A percentile compares a stretch with the other conserved stretches of the same genome.
These are phyloP conservation scores for Aureobasidium sp. DNA, from an alignment of 2,329 filamentous ascomycete genomes.

Conservation along the genomic window DNA sequence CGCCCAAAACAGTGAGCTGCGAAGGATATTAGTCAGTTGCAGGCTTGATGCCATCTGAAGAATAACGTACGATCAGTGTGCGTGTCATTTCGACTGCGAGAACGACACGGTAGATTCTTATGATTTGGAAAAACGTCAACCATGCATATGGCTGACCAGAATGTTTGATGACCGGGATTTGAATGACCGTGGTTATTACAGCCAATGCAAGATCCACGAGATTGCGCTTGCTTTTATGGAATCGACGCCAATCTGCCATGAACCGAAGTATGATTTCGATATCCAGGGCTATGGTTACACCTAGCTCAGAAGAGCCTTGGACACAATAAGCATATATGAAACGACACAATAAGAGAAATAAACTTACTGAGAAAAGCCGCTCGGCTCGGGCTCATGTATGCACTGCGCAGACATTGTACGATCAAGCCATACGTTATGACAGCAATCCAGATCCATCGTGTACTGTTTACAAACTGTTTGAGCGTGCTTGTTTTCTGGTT, in stretches of 20 bases:
- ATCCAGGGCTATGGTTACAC: constrained; percentile 70
- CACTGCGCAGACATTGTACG: constrained; percentile 68
- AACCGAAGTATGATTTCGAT: constrained; percentile 79
- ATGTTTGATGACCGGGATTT: constrained; percentile 71
- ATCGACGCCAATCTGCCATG: constrained; percentile 69
- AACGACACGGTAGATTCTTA: constrained; percentile 87
- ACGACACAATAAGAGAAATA: not conserved
- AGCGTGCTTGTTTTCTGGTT: constrained; percentile 45
- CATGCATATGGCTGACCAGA: constrained; percentile 71
- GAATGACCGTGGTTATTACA: constrained; percentile 73
- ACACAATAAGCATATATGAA: not conserved
- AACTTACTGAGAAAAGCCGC: constrained; percentile 55
- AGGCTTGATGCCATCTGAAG: constrained; percentile 16
- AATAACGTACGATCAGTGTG: constrained; percentile 60
- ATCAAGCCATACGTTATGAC: constrained; percentile 77
- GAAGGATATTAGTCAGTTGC: not conserved
- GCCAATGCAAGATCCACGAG: constrained; percentile 74
- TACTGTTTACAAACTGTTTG: constrained; percentile 68
- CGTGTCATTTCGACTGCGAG: constrained; percentile 80
- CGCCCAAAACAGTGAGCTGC: constrained; percentile 70
- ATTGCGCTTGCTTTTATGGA: constrained; percentile 67
- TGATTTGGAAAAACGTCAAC: constrained; percentile 86
- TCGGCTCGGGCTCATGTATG: constrained; percentile 60
- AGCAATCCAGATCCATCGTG: constrained; percentile 67
- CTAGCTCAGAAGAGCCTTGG: constrained; percentile 52